phyloP scores from a whole-genome alignment of 2,329 filamentous ascomycete genomes.

The Alternaria solani region DNA sequence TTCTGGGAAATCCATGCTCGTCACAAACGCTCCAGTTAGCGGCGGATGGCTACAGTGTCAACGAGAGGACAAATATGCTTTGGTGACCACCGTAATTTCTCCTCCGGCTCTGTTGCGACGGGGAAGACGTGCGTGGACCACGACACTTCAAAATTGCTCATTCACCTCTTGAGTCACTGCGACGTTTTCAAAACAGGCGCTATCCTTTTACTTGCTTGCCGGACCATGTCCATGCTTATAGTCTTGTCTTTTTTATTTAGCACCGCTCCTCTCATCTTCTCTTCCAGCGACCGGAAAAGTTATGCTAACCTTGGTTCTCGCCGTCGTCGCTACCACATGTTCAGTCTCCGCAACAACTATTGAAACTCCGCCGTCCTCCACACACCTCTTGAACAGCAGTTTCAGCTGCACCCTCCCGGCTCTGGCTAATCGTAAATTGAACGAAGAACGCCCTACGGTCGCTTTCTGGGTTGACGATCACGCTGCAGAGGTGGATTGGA shows the following conservation, averaged over 20 bases:
- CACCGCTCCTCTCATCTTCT: neutral
- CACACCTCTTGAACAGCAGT: neutral
- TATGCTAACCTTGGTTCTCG: neutral
- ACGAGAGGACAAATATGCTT: neutral
- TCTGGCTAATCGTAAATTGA: neutral
- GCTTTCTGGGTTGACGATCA: constrained; percentile 24
- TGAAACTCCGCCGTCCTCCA: neutral
- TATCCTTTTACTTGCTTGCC: neutral
- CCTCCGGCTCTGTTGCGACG: neutral
- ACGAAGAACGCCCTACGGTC: neutral
- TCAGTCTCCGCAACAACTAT: neutral
- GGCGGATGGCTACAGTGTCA: neutral
- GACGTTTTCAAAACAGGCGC: neutral
- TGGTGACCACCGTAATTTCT: neutral
- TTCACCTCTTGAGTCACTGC: neutral
- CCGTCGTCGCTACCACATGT: neutral
- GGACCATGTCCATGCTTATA: no score
- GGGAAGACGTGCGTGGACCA: neutral
- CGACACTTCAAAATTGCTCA: neutral
- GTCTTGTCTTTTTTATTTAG: neutral
- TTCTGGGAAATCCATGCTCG: neutral
- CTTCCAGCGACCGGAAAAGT: neutral
- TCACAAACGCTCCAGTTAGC: neutral
- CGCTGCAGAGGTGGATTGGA: constrained; percentile 19
- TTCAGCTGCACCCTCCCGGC: neutral